phyloP scores from a whole-genome alignment of 2,329 filamentous ascomycete genomes.

The Tricladium varicosporioides region DNA sequence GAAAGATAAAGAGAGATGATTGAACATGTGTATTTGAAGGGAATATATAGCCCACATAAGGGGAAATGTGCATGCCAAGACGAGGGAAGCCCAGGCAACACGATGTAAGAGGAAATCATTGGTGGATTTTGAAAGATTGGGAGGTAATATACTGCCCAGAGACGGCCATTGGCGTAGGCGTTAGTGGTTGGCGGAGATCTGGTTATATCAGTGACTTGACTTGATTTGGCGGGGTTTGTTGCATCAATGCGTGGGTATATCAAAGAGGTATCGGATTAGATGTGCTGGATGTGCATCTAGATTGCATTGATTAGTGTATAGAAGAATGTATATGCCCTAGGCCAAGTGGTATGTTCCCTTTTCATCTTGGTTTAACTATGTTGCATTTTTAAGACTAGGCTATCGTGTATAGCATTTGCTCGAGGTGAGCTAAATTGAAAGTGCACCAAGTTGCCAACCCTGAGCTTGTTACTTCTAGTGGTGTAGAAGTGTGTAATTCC shows the following conservation, averaged over 20 bases:
- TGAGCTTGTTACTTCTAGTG: too few species aligned
- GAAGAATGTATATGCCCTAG: too few species aligned
- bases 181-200: constrained; percentile 3
- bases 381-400: too few species aligned
- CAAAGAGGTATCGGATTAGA: too few species aligned
- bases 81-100: not conserved
- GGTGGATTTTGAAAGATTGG: not conserved
- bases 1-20: constrained; percentile 38
- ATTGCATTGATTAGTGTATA: too few species aligned
- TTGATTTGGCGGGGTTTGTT: not conserved
- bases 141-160: not conserved
- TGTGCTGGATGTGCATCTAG: too few species aligned
- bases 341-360: too few species aligned
- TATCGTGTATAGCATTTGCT: too few species aligned
- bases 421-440: too few species aligned
- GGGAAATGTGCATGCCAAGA: constrained; percentile 8
- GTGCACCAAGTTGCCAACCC: too few species aligned
- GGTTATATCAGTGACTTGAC: not conserved
- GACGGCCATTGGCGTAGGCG: constrained; percentile 6
- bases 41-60: constrained; percentile 1
- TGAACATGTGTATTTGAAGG: constrained; percentile 18
- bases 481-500: too few species aligned
- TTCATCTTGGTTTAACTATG: too few species aligned
- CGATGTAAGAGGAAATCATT: constrained; percentile 2
- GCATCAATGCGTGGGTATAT: not conserved